Evolutionary conservation across 805 yeast species (phyloP).

Genomic region (Candida dajiaensis): DNA sequence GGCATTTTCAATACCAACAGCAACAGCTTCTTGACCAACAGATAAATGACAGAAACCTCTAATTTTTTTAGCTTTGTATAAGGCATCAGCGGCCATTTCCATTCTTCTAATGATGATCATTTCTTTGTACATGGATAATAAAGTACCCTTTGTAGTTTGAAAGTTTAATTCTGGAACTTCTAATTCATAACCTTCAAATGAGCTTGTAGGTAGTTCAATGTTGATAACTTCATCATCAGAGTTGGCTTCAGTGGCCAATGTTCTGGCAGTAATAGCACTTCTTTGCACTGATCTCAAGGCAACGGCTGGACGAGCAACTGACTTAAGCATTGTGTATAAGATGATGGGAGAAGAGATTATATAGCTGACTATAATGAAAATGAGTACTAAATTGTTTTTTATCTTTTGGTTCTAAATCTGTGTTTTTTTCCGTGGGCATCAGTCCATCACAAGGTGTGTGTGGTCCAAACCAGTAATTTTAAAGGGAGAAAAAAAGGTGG

Average conservation of each 20-base stretch:
- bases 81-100: slow-evolving; percentile 98
- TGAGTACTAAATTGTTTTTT: background rate
- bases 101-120: slow-evolving; percentile 91
- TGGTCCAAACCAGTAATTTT: background rate
- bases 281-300: slow-evolving; percentile 10
- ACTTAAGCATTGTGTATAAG: slow-evolving; percentile 6
- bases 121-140: slow-evolving; percentile 92
- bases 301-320: slow-evolving; percentile 16
- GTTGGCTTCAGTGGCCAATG: slow-evolving; percentile 22
- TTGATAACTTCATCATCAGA: slow-evolving; percentile 27
- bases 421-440: background rate
- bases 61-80: slow-evolving; percentile 96
- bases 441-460: slow-evolving; percentile 1
- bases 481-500: background rate
- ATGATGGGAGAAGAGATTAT: background rate
- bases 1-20: slow-evolving; percentile 97
- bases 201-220: slow-evolving; percentile 67
- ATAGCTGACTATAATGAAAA: no score
- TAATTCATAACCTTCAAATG: slow-evolving; percentile 82
- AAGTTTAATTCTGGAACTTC: slow-evolving; percentile 66
- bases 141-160: slow-evolving; percentile 72
- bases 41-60: slow-evolving; percentile 99
- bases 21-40: slow-evolving; percentile 98
- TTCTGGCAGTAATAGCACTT: slow-evolving; percentile 15
- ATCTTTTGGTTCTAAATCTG: background rate